Evolutionary conservation across 176 grass and related monocot species (phyloP), one percentile per base, ranked within the genome.

Genomic region (Alloteropsis semialata): DNA sequence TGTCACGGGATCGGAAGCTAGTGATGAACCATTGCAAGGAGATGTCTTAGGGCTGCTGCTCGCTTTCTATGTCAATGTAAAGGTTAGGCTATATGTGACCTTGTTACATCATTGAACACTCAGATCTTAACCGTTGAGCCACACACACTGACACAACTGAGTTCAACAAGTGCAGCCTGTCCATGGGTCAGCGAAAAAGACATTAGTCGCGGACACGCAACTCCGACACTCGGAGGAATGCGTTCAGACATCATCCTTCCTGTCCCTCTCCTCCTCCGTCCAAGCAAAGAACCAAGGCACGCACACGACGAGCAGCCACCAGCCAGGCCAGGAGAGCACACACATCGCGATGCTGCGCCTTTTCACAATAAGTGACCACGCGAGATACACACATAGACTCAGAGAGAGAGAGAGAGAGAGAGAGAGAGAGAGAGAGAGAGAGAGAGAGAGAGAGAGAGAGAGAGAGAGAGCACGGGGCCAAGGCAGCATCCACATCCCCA

Each of bases 141-240:
- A 9, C 25, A 10, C 42, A 33, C 17, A 5, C 66, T 36, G 34
- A 29, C 3, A 10, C 49, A n/a, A n/a, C 6, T 27, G 33, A 14
- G n/a, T 65, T 21, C 77, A 64, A 65, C 66, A 74, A 54, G 21
- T 74, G 84, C 28, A 29, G 9, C 37, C 46, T 36, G 1, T 8
- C 29, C n/a, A 85, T 17, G 28, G 56, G 61, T 15, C 38, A 58
- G 29, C 17, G 38, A 28, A 75, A 67, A 75, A 28, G 39, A 39
- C 43, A 70, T 45, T 72, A 43, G 53, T 72, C 27, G 27, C 27
- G 69, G 54, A 62, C 39, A 63, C 55, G 28, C 56, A 38, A 34
- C 41, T 82, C 81, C 55, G 11, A 65, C 59, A 25, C 59, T 50
- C 14, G 13, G 22, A 48, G 80, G 14, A 72, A 81, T 59, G 37